Evolutionary conservation across 2,329 filamentous ascomycete species (phyloP), one percentile per base, ranked within the genome.

Genomic region (Colletotrichum tofieldiae): DNA sequence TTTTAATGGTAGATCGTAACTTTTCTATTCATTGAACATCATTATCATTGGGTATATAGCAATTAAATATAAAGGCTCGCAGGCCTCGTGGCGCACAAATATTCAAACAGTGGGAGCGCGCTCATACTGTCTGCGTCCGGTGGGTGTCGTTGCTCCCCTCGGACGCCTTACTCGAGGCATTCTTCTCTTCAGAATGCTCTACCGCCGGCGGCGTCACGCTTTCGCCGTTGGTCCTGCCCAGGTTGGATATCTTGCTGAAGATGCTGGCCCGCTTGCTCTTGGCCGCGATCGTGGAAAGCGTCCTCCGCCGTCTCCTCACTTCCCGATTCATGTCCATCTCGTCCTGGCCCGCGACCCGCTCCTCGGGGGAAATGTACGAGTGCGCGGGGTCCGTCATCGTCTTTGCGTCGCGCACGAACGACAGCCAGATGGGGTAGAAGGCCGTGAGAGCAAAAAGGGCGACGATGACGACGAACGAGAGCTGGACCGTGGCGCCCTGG

Each of bases 391-490:
- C 85, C 18, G 87, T 85, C 65, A 88, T 77, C 14, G 79, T 75
- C 71, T 83, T 84, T 0, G 86, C 89, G 70, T 88, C 86, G 16
- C 76, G 79, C n/a, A 84, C 81, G 35, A 84, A 75, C 49, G 83
- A 82, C 23, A 91, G 78, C 74, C 87, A 89, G 5, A 87, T 73
- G 0, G 88, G 85, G 71, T 88, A 90, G 2, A 84, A 75, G 43
- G 86, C 79, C 26, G 85, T 84, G 32, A 85, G 78, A 0, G 83
- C 82, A 60, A 89, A 82, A 35, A 90, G 79, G 4, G 81, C 85
- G 3, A 92, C 82, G 2, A 93, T 89, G 5, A 95, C 85, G 41
- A 90, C 82, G 79, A 93, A 93, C 0, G 91, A 90, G 43, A 88
- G 87, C 16, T 90, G 90, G 14, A 93, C 91, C 58, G 86, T 85